Conservation (phyloP, 345 rosid species). For the Arabis alpina region DNA sequence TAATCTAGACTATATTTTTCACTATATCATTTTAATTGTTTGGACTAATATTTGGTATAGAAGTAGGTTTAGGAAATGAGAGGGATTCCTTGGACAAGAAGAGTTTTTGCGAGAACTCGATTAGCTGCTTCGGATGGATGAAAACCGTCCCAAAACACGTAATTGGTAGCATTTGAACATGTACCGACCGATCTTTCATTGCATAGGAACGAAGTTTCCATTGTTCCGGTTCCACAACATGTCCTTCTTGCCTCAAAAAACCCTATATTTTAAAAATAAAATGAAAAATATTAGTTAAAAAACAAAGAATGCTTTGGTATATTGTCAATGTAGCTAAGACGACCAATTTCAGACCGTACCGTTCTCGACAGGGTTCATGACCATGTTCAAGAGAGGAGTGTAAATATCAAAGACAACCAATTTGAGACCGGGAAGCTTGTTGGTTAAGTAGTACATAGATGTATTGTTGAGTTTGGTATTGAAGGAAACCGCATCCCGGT, state of each 20-base stretch:
- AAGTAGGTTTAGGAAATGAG: slow-evolving; percentile 51
- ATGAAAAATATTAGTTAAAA: no score
- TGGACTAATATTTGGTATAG: not conserved
- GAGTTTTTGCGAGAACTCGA: slow-evolving; percentile 59
- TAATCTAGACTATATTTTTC: not conserved
- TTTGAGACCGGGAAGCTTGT: slow-evolving; percentile 61
- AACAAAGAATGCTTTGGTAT: not conserved
- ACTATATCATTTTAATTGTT: not conserved
- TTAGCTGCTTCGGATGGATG: slow-evolving; percentile 93
- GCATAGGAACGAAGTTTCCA: slow-evolving; percentile 78
- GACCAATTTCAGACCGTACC: slow-evolving; percentile 44
- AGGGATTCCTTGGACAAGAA: slow-evolving; percentile 60
- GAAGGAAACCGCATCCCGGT: slow-evolving; percentile 66
- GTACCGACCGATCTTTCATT: slow-evolving; percentile 74
- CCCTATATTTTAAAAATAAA: slow-evolving; percentile 39
- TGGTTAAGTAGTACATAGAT: slow-evolving; percentile 51
- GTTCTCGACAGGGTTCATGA: slow-evolving; percentile 61
- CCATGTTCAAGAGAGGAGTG: slow-evolving; percentile 66
- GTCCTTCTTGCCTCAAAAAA: slow-evolving; percentile 83
- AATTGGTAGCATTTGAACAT: slow-evolving; percentile 74
- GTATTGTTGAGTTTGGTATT: slow-evolving; percentile 77
- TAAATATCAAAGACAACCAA: slow-evolving; percentile 80
- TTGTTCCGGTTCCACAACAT: slow-evolving; percentile 82
- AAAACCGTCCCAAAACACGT: slow-evolving; percentile 93
- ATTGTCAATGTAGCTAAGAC: no score